phyloP scores from a whole-genome alignment of 305 asterid species.

The Caryopteris hybrid region DNA sequence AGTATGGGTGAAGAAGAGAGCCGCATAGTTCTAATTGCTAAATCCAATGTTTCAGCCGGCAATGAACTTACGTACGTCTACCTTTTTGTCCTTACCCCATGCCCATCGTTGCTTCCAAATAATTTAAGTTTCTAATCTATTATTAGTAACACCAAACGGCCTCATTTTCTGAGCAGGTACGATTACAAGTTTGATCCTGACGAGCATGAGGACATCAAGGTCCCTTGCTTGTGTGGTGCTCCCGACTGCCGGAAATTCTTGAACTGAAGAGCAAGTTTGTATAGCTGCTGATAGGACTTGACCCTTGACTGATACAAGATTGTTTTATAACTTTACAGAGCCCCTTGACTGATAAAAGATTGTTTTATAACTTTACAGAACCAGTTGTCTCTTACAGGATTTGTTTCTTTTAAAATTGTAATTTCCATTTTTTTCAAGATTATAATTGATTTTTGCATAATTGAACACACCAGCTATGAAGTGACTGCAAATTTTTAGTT shows the following conservation, averaged over 20 bases:
- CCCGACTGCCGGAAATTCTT: constrained; percentile 76
- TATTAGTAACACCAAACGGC: background rate
- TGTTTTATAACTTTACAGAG: no score
- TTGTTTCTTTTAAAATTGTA: background rate
- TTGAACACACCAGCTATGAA: background rate
- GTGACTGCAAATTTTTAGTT: background rate
- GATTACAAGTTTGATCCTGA: constrained; percentile 90
- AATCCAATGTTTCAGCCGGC: constrained; percentile 69
- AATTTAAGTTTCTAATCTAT: background rate
- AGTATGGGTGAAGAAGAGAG: constrained; percentile 68
- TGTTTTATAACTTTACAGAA: constrained; percentile 5
- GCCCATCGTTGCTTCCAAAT: background rate
- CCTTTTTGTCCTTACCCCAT: constrained; percentile 3
- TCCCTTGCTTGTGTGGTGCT: constrained; percentile 81
- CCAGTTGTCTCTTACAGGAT: background rate
- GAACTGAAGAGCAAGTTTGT: constrained; percentile 44
- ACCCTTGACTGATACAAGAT: background rate
- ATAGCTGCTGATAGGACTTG: constrained; percentile 14
- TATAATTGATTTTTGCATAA: background rate
- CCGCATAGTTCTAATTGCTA: constrained; percentile 85
- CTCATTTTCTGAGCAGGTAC: constrained; percentile 47
- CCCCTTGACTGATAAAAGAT: background rate
- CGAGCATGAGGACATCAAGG: constrained; percentile 77
- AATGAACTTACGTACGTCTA: constrained; percentile 77
- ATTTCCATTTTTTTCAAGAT: background rate